Conservation (phyloP, 2,329 filamentous ascomycete species). For the Calonectria leucothoes region DNA sequence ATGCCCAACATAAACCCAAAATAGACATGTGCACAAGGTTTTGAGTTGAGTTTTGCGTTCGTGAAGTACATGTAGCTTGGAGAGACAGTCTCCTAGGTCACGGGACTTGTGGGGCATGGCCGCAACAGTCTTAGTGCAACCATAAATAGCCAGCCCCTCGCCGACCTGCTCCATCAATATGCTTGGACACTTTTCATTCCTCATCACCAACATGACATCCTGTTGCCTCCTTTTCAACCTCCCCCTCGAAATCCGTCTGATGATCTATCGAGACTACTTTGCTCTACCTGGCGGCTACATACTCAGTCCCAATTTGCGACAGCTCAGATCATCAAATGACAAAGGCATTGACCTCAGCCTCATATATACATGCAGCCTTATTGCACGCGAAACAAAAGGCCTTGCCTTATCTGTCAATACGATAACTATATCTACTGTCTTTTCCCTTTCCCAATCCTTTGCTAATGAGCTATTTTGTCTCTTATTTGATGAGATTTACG, state of each 20-base stretch:
- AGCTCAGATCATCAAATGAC: neutral
- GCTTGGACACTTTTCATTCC: neutral
- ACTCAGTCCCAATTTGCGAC: neutral
- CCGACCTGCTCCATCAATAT: too few species aligned
- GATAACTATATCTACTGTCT: neutral
- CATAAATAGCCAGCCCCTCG: too few species aligned
- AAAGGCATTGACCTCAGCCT: neutral
- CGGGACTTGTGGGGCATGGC: neutral
- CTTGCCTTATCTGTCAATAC: neutral
- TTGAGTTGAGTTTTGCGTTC: neutral
- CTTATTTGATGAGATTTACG: fast-evolving
- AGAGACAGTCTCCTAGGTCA: neutral
- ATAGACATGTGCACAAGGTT: too few species aligned
- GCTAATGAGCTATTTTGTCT: neutral
- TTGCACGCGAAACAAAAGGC: neutral
- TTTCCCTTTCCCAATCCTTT: neutral
- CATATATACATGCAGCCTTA: neutral
- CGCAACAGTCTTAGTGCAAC: too few species aligned
- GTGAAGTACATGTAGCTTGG: neutral
- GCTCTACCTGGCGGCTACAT: neutral
- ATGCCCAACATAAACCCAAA: too few species aligned
- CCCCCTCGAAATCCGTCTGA: neutral
- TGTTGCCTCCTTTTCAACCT: neutral
- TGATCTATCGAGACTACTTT: neutral
- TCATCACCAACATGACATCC: neutral